phyloP scores from a whole-genome alignment of 306 rosid genomes.

The Cicer cuneatum region DNA sequence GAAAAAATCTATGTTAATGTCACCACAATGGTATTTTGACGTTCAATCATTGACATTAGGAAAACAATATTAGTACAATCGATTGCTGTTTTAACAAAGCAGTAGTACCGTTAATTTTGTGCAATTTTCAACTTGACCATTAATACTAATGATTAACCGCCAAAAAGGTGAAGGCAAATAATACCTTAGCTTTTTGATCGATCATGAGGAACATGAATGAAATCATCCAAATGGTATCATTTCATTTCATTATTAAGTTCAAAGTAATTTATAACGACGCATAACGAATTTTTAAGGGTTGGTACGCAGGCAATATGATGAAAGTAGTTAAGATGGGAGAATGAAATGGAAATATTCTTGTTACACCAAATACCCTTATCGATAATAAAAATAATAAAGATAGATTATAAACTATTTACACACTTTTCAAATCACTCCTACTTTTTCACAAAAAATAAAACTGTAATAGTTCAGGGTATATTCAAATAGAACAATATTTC shows the following conservation, averaged over 20 bases:
- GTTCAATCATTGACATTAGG: not conserved
- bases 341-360: slow-evolving; percentile 8
- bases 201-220: slow-evolving; percentile 29
- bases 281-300: not conserved
- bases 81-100: not conserved
- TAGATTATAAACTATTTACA: too few species aligned
- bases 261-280: slow-evolving; percentile 46
- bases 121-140: slow-evolving; percentile 41
- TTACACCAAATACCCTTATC: too few species aligned
- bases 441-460: too few species aligned
- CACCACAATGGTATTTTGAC: not conserved
- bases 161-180: slow-evolving; percentile 33
- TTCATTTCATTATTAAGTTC: slow-evolving; percentile 43
- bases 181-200: slow-evolving; percentile 41
- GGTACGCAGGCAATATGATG: slow-evolving; percentile 46
- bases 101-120: slow-evolving; percentile 26
- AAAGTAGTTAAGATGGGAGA: slow-evolving; percentile 18
- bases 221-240: slow-evolving; percentile 49
- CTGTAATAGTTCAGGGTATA: too few species aligned
- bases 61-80: not conserved
- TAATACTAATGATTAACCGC: slow-evolving; percentile 40
- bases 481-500: too few species aligned
- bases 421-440: too few species aligned
- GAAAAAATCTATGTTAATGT: not conserved
- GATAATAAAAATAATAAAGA: too few species aligned